phyloP scores from a whole-genome alignment of 495 filamentous ascomycete genomes.

The Penicillium tannophilum region DNA sequence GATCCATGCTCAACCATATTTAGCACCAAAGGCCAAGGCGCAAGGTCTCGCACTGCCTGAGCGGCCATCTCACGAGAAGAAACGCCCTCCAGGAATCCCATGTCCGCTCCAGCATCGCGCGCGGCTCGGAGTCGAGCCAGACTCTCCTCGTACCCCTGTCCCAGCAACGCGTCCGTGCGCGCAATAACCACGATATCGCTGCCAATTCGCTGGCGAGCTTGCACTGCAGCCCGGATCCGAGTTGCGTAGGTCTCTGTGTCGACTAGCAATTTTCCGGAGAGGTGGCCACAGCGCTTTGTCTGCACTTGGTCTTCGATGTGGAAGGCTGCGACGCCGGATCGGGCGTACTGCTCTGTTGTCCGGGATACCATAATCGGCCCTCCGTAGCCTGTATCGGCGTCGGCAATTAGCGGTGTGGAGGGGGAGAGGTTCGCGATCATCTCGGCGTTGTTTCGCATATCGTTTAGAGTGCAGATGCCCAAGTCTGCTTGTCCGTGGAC shows the following conservation, averaged over 20 bases:
- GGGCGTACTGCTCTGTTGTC: conserved; percentile 64
- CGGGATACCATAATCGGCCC: conserved; percentile 65
- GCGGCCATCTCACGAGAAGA: conserved; percentile 40
- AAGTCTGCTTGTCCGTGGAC: conserved; percentile 69
- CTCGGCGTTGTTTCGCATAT: conserved; percentile 48
- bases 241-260: conserved; percentile 50
- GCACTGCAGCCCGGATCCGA: conserved; percentile 60
- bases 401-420: conserved; percentile 62
- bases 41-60: conserved; percentile 50
- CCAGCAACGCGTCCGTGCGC: conserved; percentile 66
- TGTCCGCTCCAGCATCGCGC: conserved; percentile 61
- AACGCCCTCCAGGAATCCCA: conserved; percentile 58
- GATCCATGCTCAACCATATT: conserved; percentile 69
- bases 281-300: conserved; percentile 68
- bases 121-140: conserved; percentile 57
- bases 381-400: conserved; percentile 70
- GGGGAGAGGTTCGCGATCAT: conserved; percentile 46
- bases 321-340: conserved; percentile 66
- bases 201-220: conserved; percentile 49
- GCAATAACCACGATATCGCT: conserved; percentile 71
- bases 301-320: conserved; percentile 75
- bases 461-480: conserved; percentile 56
- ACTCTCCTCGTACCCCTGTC: conserved; percentile 63
- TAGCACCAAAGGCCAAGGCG: conserved; percentile 61
- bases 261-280: conserved; percentile 65